phyloP scores from a whole-genome alignment of 2,329 filamentous ascomycete species.

The Colletotrichum cordylinicola region DNA sequence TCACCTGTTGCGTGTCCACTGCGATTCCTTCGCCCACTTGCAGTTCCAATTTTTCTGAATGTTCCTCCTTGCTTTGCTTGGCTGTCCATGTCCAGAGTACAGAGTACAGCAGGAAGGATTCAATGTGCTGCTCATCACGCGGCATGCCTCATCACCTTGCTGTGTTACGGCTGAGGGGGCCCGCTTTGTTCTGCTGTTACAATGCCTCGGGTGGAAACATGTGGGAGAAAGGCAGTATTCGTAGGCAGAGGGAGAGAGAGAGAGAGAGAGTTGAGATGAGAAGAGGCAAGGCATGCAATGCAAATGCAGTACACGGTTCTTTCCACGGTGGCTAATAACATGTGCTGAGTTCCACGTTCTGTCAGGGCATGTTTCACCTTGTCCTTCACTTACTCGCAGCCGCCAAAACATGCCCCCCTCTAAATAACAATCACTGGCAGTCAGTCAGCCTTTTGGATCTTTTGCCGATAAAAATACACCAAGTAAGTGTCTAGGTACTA shows the following conservation, averaged over 20 bases:
- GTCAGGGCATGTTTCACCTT: constrained; percentile 11
- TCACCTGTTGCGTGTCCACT: not conserved
- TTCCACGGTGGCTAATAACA: not conserved
- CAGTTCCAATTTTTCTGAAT: not conserved
- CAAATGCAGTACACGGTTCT: not conserved
- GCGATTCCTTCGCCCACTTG: not conserved
- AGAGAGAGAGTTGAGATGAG: not conserved
- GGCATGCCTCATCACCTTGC: not conserved
- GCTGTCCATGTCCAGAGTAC: not conserved
- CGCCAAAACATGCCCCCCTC: not conserved
- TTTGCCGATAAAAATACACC: not conserved
- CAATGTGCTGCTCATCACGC: not conserved
- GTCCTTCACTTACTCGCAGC: not conserved
- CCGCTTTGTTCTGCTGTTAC: not conserved
- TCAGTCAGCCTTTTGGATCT: not conserved
- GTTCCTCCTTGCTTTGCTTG: not conserved
- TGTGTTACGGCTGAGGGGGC: not conserved
- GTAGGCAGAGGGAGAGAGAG: not conserved
- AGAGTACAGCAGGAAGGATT: not conserved
- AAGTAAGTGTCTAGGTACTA: not conserved
- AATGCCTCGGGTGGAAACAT: not conserved
- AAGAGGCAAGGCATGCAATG: not conserved
- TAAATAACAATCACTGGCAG: not conserved
- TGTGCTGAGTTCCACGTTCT: constrained; percentile 4
- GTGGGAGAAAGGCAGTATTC: not conserved